A percentile compares a stretch with the other conserved stretches of the same genome.
These are phyloP conservation scores for Pseudopediastrum boryanum DNA, from an alignment of 139 green algal genomes.

Conservation along the genomic window DNA sequence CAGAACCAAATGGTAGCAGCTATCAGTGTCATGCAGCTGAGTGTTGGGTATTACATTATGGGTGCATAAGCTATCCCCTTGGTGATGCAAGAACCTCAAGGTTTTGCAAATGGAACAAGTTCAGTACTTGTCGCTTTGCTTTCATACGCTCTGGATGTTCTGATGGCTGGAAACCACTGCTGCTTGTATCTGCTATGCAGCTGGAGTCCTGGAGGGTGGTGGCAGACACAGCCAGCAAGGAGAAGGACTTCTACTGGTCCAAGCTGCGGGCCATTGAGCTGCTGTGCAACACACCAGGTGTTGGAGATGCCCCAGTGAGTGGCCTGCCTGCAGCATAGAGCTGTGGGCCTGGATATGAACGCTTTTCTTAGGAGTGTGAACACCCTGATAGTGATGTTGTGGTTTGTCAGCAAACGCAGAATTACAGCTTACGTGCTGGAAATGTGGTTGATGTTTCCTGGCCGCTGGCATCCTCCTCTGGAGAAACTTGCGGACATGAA, in stretches of 20 bases:
- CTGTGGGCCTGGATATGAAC: background rate
- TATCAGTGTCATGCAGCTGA: no score
- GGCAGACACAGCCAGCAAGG: slow-evolving; percentile 43
- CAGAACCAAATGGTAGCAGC: no score
- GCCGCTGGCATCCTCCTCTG: background rate
- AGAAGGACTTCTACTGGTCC: slow-evolving; percentile 87
- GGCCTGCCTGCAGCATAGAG: background rate
- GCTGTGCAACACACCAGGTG: slow-evolving; percentile 87
- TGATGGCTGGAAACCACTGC: no score
- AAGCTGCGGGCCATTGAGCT: slow-evolving; percentile 99
- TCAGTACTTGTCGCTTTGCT: no score
- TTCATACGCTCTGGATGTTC: no score
- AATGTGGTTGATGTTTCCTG: background rate
- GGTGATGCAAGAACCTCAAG: no score
- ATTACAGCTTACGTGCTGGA: background rate
- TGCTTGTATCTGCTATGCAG: no score
- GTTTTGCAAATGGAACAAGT: no score
- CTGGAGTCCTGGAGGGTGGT: slow-evolving; percentile 13
- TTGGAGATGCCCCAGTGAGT: slow-evolving; percentile 51
- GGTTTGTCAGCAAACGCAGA: background rate
- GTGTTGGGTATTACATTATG: no score
- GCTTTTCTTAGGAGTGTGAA: background rate
- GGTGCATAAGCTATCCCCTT: no score
- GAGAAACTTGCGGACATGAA: no score
- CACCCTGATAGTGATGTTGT: background rate